Base-by-base conservation (phyloP, 2,329 filamentous ascomycete genomes). In the Lasiodiplodia citricola region DNA sequence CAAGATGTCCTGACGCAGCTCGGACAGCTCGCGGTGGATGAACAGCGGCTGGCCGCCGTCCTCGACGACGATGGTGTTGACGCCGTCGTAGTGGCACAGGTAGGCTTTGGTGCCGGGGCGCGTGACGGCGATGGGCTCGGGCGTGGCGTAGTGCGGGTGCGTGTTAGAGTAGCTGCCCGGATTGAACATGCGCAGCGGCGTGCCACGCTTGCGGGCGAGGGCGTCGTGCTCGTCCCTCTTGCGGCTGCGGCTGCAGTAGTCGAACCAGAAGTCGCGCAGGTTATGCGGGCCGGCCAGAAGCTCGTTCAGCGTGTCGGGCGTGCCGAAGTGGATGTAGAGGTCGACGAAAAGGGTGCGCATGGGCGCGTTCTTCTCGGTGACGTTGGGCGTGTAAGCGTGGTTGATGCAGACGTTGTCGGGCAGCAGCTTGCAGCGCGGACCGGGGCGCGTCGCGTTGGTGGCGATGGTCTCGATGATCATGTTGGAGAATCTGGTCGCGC, bases 251-350 rank as follows among this genome's bases (percentile, higher is more conserved):
- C 55, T 14, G 35, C 50, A 66, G 52, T 41, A 66, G 35, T 55
- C 35, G 31, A 41, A 37, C 50, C 50, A 66, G 16, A 66, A 66
- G 23, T 14, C 35, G 5, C 10, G 35, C 1, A 66, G 63, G 1
- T n/a, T 66, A 25, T 55, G 13, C 1, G 31, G 21, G 23, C 52
- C 63, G 0, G 10, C 16, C 4, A 66, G 7, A 1, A 55, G 31
- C 28, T 13, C 23, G 35, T 55, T 55, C 23, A 44, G 21, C 2
- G 23, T 14, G 28, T 56, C 63, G 3, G 41, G 41, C 5, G 21
- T 37, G 37, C 47, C 63, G 14, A 66, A 55, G 51, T 66, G 63
- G 51, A 50, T 14, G 64, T 66, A 66, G 10, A 55, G 54, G 52
- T 66, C 64, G 23, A 23, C 51, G 41, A 56, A 47, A 35, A 66